Evolutionary conservation across 176 grass and related monocot species (phyloP).

Genomic region (Raddia distichophylla): DNA sequence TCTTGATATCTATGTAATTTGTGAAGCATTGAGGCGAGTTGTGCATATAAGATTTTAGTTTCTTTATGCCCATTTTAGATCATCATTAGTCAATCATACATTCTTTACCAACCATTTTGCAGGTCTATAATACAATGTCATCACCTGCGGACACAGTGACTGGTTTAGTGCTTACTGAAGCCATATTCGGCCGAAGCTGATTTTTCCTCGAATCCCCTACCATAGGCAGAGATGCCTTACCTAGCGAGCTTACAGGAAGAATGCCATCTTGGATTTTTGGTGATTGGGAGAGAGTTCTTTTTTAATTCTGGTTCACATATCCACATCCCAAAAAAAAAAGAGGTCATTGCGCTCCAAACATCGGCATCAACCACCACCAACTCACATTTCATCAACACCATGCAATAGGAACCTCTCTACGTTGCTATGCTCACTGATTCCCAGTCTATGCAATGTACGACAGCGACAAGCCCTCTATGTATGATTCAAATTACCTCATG

Average conservation of each 20-base stretch:
- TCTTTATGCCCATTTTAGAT: background rate
- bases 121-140: conserved; percentile 11
- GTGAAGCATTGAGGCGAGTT: conserved; percentile 1
- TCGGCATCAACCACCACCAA: conserved; percentile 21
- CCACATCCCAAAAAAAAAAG: conserved; percentile 27
- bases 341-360: conserved; percentile 25
- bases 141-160: background rate
- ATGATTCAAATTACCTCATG: background rate
- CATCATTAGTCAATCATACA: background rate
- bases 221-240: background rate
- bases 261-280: background rate
- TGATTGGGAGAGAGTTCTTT: background rate
- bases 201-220: conserved; percentile 1
- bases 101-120: background rate
- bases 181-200: background rate
- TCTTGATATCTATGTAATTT: conserved; percentile 23
- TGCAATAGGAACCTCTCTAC: background rate
- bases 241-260: background rate
- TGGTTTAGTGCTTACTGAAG: background rate
- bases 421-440: background rate
- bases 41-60: conserved; percentile 6
- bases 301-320: conserved; percentile 42
- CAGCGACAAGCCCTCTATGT: background rate
- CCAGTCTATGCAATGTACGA: background rate
- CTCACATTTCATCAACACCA: conserved; percentile 17